phyloP scores from a whole-genome alignment of 139 green algal species.

The Chlamydomonas asymmetrica region DNA sequence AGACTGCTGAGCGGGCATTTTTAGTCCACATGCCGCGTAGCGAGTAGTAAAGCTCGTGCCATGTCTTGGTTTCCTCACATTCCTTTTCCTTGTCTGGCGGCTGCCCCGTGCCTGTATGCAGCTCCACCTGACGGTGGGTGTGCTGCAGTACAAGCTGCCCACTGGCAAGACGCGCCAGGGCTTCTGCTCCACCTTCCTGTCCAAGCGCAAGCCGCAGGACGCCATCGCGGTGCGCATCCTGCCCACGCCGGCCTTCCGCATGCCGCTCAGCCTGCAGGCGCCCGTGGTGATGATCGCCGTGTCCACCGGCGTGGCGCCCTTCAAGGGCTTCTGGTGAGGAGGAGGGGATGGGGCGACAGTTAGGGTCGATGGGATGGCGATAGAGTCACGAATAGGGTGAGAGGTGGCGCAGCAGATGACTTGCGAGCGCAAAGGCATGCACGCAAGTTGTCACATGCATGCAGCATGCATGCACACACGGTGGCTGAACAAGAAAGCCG shows the following conservation, averaged over 20 bases:
- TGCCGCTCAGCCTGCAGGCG: slow-evolving; percentile 22
- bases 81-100: not conserved
- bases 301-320: slow-evolving; percentile 44
- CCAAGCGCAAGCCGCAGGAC: not conserved
- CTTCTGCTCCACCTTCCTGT: slow-evolving; percentile 30
- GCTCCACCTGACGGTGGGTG: slow-evolving; percentile 7
- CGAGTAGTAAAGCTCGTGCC: too few species aligned
- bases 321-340: slow-evolving; percentile 24
- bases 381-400: too few species aligned
- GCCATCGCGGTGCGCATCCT: slow-evolving; percentile 10
- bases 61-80: too few species aligned
- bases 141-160: slow-evolving; percentile 13
- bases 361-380: too few species aligned
- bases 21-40: too few species aligned
- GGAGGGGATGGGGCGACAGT: not conserved
- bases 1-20: too few species aligned
- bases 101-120: not conserved
- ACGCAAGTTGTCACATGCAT: too few species aligned
- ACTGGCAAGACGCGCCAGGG: slow-evolving; percentile 8
- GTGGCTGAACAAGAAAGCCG: too few species aligned
- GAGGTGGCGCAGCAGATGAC: too few species aligned
- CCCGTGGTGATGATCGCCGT: slow-evolving; percentile 48
- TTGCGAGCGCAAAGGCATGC: too few species aligned
- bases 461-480: too few species aligned
- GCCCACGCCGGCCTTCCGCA: slow-evolving; percentile 31